Evolutionary conservation across 805 yeast species (phyloP).

Genomic region (Lipomyces orientalis): DNA sequence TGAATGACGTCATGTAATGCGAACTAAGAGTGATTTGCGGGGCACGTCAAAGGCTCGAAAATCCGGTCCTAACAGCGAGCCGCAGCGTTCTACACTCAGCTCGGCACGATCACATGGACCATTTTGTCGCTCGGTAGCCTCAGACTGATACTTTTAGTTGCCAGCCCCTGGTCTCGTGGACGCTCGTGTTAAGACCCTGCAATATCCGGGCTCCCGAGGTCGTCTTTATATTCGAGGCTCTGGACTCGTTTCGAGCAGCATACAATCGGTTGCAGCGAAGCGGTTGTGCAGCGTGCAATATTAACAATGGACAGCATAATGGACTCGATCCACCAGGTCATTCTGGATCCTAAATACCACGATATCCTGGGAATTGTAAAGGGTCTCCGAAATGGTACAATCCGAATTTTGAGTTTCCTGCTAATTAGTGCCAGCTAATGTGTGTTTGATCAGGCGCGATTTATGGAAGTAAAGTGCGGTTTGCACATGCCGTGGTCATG

Average conservation of each 20-base stretch:
- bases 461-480: conserved; percentile 66
- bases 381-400: conserved; percentile 50
- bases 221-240: background rate
- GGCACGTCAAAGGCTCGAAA: too few species aligned
- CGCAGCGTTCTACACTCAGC: too few species aligned
- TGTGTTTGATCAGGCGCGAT: conserved; percentile 51
- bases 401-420: background rate
- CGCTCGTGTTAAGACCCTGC: background rate
- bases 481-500: conserved; percentile 69
- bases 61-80: too few species aligned
- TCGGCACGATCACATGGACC: too few species aligned
- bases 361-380: conserved; percentile 48
- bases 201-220: background rate
- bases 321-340: conserved; percentile 4
- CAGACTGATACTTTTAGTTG: background rate
- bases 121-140: too few species aligned
- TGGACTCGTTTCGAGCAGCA: background rate
- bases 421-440: background rate
- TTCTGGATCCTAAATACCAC: conserved; percentile 46
- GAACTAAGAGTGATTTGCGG: background rate
- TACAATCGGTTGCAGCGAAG: background rate
- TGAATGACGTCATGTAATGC: background rate
- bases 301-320: conserved; percentile 14
- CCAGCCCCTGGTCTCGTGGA: background rate
- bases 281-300: background rate